A percentile compares a stretch with the other conserved stretches of the same genome.
Conservation (phyloP, 1,284 basidiomycete genomes). For the Serendipita sp. region DNA sequence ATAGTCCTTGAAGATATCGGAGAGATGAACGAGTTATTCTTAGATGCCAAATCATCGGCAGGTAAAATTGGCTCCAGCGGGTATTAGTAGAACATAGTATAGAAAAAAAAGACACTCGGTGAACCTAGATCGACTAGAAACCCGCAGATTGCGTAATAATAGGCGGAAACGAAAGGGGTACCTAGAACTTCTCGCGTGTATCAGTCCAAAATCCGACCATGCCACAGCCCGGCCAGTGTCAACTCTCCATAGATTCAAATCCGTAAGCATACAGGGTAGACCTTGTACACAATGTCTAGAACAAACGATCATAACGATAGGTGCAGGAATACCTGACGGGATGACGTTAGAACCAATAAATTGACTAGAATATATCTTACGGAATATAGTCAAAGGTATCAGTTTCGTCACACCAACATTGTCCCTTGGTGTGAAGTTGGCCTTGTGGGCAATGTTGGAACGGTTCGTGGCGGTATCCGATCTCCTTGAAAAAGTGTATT, state of each 20-base stretch:
- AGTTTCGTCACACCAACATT: conserved; percentile 33
- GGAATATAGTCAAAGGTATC: conserved; percentile 27
- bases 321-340: neutral
- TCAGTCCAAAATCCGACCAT: neutral
- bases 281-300: neutral
- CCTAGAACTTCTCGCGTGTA: neutral
- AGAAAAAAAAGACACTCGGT: too few species aligned
- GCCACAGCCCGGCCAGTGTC: neutral
- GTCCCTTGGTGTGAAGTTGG: conserved; percentile 11
- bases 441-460: conserved; percentile 19
- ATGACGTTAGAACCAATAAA: neutral
- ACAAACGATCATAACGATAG: neutral
- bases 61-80: conserved; percentile 35
- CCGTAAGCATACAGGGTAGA: neutral
- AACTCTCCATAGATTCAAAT: neutral
- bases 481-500: conserved; percentile 26
- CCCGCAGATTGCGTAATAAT: too few species aligned
- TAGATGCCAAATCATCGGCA: conserved; percentile 80
- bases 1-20: conserved; percentile 77
- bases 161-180: neutral
- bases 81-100: neutral
- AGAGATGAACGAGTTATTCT: conserved; percentile 87
- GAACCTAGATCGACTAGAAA: too few species aligned
- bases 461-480: conserved; percentile 17
- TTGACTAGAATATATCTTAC: neutral